Evolutionary conservation across 257 asterid genomes (phyloP).

Genomic region (Haberlea rhodopensis): DNA sequence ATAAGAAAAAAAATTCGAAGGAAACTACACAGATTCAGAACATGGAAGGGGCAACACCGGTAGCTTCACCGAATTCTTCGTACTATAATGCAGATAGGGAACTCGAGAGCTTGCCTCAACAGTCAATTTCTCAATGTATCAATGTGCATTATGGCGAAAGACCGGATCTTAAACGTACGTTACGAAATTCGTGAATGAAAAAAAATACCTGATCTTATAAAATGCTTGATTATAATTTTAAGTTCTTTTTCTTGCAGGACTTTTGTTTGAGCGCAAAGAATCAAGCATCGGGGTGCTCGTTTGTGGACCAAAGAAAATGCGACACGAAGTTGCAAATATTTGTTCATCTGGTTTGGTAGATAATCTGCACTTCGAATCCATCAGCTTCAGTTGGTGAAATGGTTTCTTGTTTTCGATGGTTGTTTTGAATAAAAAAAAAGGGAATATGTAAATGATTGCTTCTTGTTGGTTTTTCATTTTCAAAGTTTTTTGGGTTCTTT

Average conservation of each 20-base stretch:
- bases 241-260: constrained; percentile 39
- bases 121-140: constrained; percentile 44
- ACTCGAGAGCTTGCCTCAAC: constrained; percentile 68
- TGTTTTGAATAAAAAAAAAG: background rate
- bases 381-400: constrained; percentile 82
- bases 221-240: background rate
- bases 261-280: constrained; percentile 58
- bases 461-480: too few relatives aligned
- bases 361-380: constrained; percentile 75
- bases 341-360: constrained; percentile 68
- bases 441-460: background rate
- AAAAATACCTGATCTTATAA: background rate
- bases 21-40: constrained; percentile 54
- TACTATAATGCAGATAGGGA: constrained; percentile 59
- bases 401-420: background rate
- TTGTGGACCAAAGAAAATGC: constrained; percentile 74
- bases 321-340: constrained; percentile 73
- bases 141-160: constrained; percentile 76
- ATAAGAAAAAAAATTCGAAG: constrained; percentile 39
- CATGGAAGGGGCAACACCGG: constrained; percentile 60
- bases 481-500: background rate
- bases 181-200: background rate
- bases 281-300: constrained; percentile 72
- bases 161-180: constrained; percentile 82
- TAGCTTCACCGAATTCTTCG: constrained; percentile 52